Percentiles rank a stretch among this genome's conserved stretches.
These are phyloP conservation scores for Rhododendron mucronatum DNA, from an alignment of 148 eudicot genomes.

Conservation along the genomic window DNA sequence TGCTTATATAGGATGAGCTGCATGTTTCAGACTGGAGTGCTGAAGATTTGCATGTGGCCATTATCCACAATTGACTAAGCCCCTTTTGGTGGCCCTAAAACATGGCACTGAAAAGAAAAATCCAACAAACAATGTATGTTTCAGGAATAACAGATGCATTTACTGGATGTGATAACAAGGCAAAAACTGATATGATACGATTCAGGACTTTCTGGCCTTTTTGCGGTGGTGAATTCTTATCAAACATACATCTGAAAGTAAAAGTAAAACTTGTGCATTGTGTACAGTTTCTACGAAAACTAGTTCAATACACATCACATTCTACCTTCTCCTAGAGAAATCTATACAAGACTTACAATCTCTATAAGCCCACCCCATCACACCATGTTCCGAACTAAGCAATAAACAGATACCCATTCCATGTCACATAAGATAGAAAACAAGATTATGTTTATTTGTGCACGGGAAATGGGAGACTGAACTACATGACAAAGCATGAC, in stretches of 20 bases:
- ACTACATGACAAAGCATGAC: not conserved
- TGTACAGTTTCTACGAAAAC: not conserved
- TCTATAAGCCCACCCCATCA: not conserved
- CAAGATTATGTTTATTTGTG: not conserved
- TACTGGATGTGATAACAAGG: not conserved
- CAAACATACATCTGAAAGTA: not conserved
- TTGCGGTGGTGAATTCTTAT: not conserved
- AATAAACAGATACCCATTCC: not conserved
- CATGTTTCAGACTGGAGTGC: not conserved
- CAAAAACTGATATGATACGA: not conserved
- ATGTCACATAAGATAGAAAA: not conserved
- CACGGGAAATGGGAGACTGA: not conserved
- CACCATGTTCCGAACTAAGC: not conserved
- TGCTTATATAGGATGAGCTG: not conserved
- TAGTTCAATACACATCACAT: not conserved
- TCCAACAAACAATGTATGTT: not conserved
- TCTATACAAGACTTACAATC: not conserved
- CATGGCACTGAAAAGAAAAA: not conserved
- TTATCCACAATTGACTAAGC: not conserved
- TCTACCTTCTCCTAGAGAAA: not conserved
- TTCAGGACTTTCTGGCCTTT: not conserved
- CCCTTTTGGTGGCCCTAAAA: not conserved
- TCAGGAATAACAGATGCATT: not conserved
- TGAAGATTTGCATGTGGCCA: not conserved
- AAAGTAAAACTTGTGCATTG: not conserved